These are phyloP conservation scores for Cucumis hystrix DNA, from an alignment of 306 rosid species.

Conservation along the genomic window DNA sequence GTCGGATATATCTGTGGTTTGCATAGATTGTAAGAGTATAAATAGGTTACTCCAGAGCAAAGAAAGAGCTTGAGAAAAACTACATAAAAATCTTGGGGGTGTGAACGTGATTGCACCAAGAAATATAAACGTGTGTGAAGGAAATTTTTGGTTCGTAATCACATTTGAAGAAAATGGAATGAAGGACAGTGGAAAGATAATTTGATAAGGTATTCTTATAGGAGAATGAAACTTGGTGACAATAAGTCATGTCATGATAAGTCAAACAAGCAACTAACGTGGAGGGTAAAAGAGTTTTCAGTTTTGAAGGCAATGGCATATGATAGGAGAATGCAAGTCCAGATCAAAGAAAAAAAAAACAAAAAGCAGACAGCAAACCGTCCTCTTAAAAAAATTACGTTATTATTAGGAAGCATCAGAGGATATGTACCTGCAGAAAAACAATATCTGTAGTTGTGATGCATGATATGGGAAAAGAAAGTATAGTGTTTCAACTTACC, in stretches of 20 bases:
- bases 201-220: neutral
- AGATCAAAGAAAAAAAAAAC: neutral
- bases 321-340: constrained; percentile 11
- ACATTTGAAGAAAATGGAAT: neutral
- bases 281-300: neutral
- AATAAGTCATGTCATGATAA: neutral
- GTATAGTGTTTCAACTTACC: constrained; percentile 20
- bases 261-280: neutral
- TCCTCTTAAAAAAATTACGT: neutral
- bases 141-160: neutral
- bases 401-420: neutral
- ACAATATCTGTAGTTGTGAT: neutral
- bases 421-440: neutral
- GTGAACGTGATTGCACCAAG: neutral
- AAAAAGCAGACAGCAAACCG: neutral
- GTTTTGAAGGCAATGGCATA: neutral
- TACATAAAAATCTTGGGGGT: neutral
- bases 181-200: neutral
- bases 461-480: neutral
- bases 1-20: constrained; percentile 77
- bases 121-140: neutral
- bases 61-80: neutral
- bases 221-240: neutral
- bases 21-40: neutral
- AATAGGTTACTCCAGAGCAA: neutral